phyloP scores from a whole-genome alignment of 176 grass and related monocot species.

The Microstegium vimineum region DNA sequence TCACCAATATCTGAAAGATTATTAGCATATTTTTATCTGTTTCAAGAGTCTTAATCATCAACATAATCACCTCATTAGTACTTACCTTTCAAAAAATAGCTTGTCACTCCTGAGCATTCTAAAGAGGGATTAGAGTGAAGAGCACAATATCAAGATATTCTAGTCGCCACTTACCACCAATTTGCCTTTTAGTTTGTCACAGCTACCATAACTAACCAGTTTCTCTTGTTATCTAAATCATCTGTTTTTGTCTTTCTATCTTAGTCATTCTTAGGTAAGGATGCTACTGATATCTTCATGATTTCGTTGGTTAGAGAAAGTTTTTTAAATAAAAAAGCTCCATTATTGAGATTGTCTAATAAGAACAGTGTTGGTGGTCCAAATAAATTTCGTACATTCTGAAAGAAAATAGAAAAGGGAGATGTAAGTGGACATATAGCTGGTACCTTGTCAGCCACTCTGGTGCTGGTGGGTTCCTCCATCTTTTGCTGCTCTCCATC shows the following conservation, averaged over 20 bases:
- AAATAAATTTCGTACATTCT: not conserved
- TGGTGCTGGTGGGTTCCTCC: conserved; percentile 52
- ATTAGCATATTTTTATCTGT: not conserved
- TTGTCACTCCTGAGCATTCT: not conserved
- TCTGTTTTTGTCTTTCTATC: not conserved
- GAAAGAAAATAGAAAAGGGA: conserved; percentile 9
- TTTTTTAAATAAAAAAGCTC: not conserved
- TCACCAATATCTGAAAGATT: not conserved
- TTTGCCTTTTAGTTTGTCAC: conserved; percentile 19
- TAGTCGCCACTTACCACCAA: not conserved
- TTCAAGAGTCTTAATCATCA: not conserved
- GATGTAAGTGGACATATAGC: conserved; percentile 28
- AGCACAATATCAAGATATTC: conserved; percentile 8
- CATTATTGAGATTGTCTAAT: not conserved
- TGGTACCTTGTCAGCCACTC: conserved; percentile 75
- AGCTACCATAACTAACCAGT: conserved; percentile 16
- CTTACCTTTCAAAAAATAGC: not conserved
- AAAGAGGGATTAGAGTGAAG: not conserved
- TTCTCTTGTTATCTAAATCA: conserved; percentile 11
- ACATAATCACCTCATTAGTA: not conserved
- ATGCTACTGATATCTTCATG: conserved; percentile 3
- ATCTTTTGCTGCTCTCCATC: conserved; percentile 67
- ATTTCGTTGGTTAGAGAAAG: conserved; percentile 13
- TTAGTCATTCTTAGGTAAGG: conserved; percentile 2
- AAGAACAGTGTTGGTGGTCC: conserved; percentile 16